Percentiles rank a stretch among this genome's conserved stretches.
Evolutionary conservation across 75 land plant genomes (phyloP).

Genomic region (Picea sitchensis): DNA sequence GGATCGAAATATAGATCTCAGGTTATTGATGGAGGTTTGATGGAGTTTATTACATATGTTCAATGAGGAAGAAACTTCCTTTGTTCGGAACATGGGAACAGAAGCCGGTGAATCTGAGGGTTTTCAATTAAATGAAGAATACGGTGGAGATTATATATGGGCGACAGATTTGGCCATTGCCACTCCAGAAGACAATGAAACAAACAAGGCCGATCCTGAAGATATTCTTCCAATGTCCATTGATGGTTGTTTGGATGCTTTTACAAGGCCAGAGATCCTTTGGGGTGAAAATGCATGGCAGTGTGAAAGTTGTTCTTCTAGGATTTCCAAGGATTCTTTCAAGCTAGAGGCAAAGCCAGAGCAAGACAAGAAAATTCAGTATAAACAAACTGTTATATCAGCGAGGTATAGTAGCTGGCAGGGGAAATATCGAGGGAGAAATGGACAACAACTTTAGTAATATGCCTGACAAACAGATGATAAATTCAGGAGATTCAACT

Average conservation of each 20-base stretch:
- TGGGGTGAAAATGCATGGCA: conserved; percentile 49
- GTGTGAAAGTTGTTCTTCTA: conserved; percentile 37
- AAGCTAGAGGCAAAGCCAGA: neutral
- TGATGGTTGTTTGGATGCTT: conserved; percentile 40
- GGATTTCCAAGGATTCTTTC: neutral
- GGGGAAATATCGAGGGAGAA: conserved; percentile 4
- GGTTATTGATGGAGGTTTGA: neutral
- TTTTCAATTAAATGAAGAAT: conserved; percentile 10
- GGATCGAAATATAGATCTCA: neutral
- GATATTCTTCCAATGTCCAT: conserved; percentile 24
- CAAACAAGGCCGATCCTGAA: conserved; percentile 45
- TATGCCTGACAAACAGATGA: neutral
- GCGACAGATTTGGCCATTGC: too few species aligned
- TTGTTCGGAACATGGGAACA: neutral
- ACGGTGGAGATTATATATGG: too few species aligned
- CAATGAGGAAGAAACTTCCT: conserved; percentile 6
- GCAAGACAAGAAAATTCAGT: neutral
- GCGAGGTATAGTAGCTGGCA: neutral
- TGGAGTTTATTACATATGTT: too few species aligned
- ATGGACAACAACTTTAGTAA: neutral
- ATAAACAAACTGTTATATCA: neutral
- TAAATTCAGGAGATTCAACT: neutral
- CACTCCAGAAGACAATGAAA: too few species aligned
- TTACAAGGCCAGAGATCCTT: conserved; percentile 40
- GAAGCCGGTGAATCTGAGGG: neutral